These are phyloP conservation scores for Flaveria ramosissima DNA, from an alignment of 129 eudicot genomes.

Conservation along the genomic window DNA sequence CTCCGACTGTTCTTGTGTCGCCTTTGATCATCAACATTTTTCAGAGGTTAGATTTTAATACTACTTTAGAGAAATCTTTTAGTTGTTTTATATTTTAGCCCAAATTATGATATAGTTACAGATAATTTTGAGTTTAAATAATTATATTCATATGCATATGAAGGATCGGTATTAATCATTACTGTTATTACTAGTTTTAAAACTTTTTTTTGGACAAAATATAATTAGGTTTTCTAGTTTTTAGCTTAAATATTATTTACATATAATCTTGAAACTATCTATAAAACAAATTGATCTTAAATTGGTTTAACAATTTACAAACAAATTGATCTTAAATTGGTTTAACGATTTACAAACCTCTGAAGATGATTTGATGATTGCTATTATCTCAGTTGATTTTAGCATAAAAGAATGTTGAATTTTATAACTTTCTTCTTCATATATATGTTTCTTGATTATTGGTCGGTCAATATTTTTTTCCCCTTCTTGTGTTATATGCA, in stretches of 20 bases:
- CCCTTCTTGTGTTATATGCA: background rate
- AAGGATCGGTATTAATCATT: background rate
- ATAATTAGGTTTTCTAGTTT: background rate
- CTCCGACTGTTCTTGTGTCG: background rate
- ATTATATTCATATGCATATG: slow-evolving; percentile 8
- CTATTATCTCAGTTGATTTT: background rate
- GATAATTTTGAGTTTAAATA: slow-evolving; percentile 4
- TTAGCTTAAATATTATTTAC: background rate
- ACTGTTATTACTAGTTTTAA: background rate
- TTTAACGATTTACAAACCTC: background rate
- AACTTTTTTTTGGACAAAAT: background rate
- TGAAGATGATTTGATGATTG: background rate
- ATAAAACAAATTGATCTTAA: background rate
- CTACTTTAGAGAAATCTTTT: background rate
- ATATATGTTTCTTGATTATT: background rate
- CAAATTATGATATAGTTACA: background rate
- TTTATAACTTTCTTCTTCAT: background rate
- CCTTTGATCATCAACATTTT: slow-evolving; percentile 27
- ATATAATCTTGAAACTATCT: slow-evolving; percentile 1
- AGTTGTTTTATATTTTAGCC: background rate
- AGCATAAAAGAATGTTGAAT: background rate
- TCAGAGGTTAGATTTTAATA: slow-evolving; percentile 24
- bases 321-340: background rate
- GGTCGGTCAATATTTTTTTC: slow-evolving; percentile 5
- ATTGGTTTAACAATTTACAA: background rate